Evolutionary conservation across 2,329 filamentous ascomycete genomes (phyloP).

Genomic region (Ceratocystis destructans): DNA sequence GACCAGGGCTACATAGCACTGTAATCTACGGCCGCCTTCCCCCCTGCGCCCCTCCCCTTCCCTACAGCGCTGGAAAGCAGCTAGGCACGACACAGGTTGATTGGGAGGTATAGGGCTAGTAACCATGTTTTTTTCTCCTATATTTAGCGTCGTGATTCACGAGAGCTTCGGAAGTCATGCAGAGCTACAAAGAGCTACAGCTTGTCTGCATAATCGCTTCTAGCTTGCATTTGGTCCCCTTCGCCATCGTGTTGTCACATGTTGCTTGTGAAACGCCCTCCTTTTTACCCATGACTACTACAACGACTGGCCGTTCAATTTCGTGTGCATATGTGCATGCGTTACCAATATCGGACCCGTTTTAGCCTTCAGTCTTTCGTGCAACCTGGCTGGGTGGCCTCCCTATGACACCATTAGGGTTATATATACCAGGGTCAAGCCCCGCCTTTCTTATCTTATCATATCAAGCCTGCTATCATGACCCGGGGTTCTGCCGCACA

Average conservation of each 20-base stretch:
- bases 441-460: not conserved
- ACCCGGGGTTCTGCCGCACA: not conserved
- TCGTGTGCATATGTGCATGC: not conserved
- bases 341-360: not conserved
- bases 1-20: not conserved
- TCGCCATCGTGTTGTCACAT: not conserved
- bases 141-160: not conserved
- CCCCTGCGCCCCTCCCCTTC: not conserved
- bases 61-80: not conserved
- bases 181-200: no score
- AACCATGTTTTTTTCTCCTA: no score
- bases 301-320: no score
- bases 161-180: no score
- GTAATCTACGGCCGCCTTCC: not conserved
- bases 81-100: not conserved
- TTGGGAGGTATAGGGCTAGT: no score
- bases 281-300: not conserved
- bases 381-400: not conserved
- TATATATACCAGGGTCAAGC: rapidly evolving
- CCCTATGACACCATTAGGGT: not conserved
- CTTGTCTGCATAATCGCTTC: no score
- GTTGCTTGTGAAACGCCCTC: not conserved
- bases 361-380: not conserved
- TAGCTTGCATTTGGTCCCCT: no score
- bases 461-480: not conserved